Conservation (phyloP, 352 stramenopile species). For the Globisporangium lucens region DNA sequence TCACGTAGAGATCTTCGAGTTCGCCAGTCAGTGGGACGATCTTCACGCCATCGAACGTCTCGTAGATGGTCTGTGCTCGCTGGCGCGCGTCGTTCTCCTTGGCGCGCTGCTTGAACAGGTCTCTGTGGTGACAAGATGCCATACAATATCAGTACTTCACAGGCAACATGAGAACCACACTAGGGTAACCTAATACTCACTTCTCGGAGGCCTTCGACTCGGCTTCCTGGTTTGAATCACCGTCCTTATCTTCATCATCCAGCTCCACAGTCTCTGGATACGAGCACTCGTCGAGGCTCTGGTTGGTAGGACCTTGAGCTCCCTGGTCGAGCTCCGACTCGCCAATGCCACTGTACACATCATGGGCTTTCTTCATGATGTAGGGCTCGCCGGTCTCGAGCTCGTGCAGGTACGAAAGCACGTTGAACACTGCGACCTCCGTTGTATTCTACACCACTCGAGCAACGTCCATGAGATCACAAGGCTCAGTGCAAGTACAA, state of each 20-base stretch:
- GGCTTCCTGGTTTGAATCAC: slow-evolving; percentile 10
- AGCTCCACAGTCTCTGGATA: slow-evolving; percentile 29
- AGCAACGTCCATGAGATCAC: not conserved
- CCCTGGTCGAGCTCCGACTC: slow-evolving; percentile 30
- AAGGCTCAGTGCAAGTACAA: too few relatives aligned
- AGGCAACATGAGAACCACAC: too few relatives aligned
- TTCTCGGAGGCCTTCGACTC: slow-evolving; percentile 13
- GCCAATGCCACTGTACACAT: slow-evolving; percentile 86
- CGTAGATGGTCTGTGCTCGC: slow-evolving; percentile 37
- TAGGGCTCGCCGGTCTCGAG: slow-evolving; percentile 88
- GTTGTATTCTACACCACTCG: slow-evolving; percentile 76
- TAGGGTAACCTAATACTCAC: slow-evolving; percentile 7
- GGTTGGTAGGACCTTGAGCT: slow-evolving; percentile 3
- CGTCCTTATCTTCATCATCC: slow-evolving; percentile 16
- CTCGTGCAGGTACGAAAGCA: slow-evolving; percentile 89
- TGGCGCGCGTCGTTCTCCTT: slow-evolving; percentile 31
- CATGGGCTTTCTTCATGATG: slow-evolving; percentile 85
- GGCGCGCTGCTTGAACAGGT: slow-evolving; percentile 24
- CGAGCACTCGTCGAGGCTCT: slow-evolving; percentile 8
- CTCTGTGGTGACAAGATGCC: slow-evolving; percentile 13
- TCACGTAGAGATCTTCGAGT: slow-evolving; percentile 54
- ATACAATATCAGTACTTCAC: too few relatives aligned
- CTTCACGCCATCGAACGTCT: slow-evolving; percentile 65
- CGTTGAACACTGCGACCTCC: slow-evolving; percentile 91
- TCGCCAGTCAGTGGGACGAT: slow-evolving; percentile 63